Conservation (phyloP, 202 grass and related monocot genomes). For the Cymbopogon flexuosus region DNA sequence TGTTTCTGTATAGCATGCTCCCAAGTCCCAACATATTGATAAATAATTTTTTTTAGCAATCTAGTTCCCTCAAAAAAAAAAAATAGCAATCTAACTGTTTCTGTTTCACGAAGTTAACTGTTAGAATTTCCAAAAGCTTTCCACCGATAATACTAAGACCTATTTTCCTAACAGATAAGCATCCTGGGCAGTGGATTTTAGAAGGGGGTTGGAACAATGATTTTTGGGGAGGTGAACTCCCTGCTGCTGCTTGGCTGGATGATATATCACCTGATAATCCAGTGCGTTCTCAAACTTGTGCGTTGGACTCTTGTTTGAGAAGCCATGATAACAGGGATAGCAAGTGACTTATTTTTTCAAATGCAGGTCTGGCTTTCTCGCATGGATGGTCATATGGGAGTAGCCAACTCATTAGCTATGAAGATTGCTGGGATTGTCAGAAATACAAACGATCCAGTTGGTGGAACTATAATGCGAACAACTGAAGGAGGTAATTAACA, state of each 20-base stretch:
- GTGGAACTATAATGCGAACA: slow-evolving; percentile 64
- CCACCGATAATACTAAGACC: neutral
- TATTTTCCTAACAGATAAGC: slow-evolving; percentile 45
- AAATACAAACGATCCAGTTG: slow-evolving; percentile 54
- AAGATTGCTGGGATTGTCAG: slow-evolving; percentile 65
- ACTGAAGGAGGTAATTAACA: slow-evolving; percentile 50
- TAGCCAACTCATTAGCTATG: slow-evolving; percentile 83
- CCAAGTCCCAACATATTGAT: neutral
- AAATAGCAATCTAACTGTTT: neutral
- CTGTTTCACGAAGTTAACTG: neutral
- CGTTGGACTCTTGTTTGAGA: neutral
- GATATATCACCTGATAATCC: slow-evolving; percentile 76
- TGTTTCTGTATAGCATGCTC: neutral
- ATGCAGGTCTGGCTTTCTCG: slow-evolving; percentile 74
- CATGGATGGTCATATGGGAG: slow-evolving; percentile 85
- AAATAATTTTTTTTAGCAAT: neutral
- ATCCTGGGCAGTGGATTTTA: slow-evolving; percentile 59
- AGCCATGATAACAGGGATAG: neutral
- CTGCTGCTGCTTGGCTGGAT: slow-evolving; percentile 77
- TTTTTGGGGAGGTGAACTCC: slow-evolving; percentile 60
- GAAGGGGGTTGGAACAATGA: slow-evolving; percentile 93
- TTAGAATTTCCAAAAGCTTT: neutral
- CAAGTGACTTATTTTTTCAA: neutral
- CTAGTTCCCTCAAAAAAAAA: neutral
- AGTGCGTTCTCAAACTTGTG: slow-evolving; percentile 35